Percentiles rank a stretch among this genome's conserved stretches.
These are phyloP conservation scores for Calonectria hawksworthii DNA, from an alignment of 2,329 filamentous ascomycete species.

Conservation along the genomic window DNA sequence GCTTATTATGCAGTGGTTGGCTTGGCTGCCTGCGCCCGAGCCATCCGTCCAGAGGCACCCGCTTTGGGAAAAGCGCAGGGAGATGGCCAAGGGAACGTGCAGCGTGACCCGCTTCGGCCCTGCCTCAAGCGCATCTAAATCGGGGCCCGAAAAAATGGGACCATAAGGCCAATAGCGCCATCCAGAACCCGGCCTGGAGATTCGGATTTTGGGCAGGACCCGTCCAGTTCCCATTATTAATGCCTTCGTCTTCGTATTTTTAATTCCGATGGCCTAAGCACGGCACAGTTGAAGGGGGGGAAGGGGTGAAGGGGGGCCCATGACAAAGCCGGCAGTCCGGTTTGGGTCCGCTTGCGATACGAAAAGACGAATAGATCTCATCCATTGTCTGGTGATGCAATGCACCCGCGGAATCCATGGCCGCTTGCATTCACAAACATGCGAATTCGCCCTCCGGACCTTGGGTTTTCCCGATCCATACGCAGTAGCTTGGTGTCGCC, in stretches of 20 bases:
- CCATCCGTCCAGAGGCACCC: not conserved
- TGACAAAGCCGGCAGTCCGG: not conserved
- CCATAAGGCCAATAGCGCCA: constrained; percentile 9
- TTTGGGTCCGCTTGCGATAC: not conserved
- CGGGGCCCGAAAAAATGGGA: not conserved
- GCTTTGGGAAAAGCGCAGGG: constrained; percentile 5
- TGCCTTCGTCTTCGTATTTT: not conserved
- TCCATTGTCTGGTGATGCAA: not conserved
- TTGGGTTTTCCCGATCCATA: not conserved
- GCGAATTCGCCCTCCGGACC: not conserved
- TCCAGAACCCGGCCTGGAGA: not conserved
- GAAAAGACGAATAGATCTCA: not conserved
- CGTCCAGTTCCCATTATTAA: constrained; percentile 6
- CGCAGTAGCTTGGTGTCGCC: not conserved
- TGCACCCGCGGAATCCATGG: not conserved
- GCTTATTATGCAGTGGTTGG: constrained; percentile 10
- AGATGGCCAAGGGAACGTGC: not conserved
- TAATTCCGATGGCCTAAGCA: constrained; percentile 3
- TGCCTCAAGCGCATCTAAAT: not conserved
- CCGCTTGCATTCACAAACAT: not conserved
- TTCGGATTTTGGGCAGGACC: constrained; percentile 4
- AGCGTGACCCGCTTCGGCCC: constrained; percentile 2
- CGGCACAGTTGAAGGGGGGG: not conserved
- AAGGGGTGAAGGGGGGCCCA: not conserved
- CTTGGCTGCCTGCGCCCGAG: constrained; percentile 8